Conservation (phyloP, 2,329 filamentous ascomycete genomes). For the Neofusicoccum sp. region DNA sequence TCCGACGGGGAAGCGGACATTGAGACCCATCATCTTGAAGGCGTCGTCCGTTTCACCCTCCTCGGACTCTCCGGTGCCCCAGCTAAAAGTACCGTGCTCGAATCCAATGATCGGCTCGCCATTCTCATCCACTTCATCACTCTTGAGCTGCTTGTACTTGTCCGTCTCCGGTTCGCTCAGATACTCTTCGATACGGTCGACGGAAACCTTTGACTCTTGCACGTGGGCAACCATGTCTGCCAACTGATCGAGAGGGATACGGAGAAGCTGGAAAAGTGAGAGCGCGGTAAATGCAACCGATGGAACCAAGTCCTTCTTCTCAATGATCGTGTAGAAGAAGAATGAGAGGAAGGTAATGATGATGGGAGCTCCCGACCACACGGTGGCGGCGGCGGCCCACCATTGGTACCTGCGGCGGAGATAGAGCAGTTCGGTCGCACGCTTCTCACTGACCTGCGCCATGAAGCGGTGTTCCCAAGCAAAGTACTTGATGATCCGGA, state of each 20-base stretch:
- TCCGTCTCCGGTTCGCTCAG: constrained; percentile 91
- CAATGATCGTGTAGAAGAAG: constrained; percentile 84
- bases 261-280: constrained; percentile 89
- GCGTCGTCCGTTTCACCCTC: constrained; percentile 62
- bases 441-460: constrained; percentile 83
- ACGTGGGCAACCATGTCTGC: constrained; percentile 99
- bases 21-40: constrained; percentile 75
- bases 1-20: constrained; percentile 79
- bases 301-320: constrained; percentile 84
- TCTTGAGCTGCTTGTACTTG: constrained; percentile 82
- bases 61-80: constrained; percentile 62
- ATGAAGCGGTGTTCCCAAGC: constrained; percentile 95
- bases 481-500: constrained; percentile 98
- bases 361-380: constrained; percentile 95
- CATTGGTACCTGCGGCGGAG: constrained; percentile 81
- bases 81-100: constrained; percentile 79
- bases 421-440: constrained; percentile 71
- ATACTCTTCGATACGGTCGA: constrained; percentile 95
- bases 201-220: constrained; percentile 93
- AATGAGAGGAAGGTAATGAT: constrained; percentile 97
- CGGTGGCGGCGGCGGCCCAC: constrained; percentile 86
- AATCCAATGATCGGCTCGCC: constrained; percentile 79
- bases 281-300: constrained; percentile 95
- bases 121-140: constrained; percentile 65
- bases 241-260: constrained; percentile 89